Conservation (phyloP, 495 filamentous ascomycete species). For the Pyronema omphalodes region DNA sequence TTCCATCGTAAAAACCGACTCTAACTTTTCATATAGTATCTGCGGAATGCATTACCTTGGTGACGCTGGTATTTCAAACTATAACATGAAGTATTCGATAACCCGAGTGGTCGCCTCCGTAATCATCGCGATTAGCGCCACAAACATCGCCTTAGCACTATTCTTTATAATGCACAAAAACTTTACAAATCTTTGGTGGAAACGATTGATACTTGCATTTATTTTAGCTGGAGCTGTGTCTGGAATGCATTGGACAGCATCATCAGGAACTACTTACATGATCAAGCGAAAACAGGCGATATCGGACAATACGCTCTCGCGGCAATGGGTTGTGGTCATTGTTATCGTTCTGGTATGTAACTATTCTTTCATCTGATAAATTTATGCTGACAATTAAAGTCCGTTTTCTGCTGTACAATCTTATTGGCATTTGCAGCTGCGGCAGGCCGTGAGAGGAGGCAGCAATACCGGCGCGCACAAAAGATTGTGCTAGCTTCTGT, state of each 20-base stretch:
- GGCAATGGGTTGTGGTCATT: constrained; percentile 40
- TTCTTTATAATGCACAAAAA: constrained; percentile 62
- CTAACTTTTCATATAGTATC: constrained; percentile 28
- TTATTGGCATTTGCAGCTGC: constrained; percentile 38
- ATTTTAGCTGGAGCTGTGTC: constrained; percentile 56
- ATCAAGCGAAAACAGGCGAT: not conserved
- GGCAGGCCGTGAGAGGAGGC: constrained; percentile 35
- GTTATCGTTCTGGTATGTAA: constrained; percentile 42
- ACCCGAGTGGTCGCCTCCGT: constrained; percentile 48
- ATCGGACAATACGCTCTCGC: not conserved
- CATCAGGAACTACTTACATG: constrained; percentile 38
- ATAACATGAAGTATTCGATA: constrained; percentile 42
- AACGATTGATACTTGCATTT: constrained; percentile 43
- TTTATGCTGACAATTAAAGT: constrained; percentile 25
- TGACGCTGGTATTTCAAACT: constrained; percentile 46
- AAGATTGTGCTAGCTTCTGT: constrained; percentile 61
- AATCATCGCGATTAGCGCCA: constrained; percentile 52
- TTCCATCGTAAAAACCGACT: not conserved
- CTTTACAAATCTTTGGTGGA: constrained; percentile 68
- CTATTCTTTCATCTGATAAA: constrained; percentile 6
- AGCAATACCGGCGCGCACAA: constrained; percentile 47
- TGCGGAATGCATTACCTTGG: constrained; percentile 86
- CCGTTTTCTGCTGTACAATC: constrained; percentile 40
- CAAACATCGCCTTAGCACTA: constrained; percentile 43
- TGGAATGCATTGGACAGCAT: constrained; percentile 79